These are phyloP conservation scores for Fusarium mexicanum DNA, from an alignment of 2,329 filamentous ascomycete genomes.

Conservation along the genomic window DNA sequence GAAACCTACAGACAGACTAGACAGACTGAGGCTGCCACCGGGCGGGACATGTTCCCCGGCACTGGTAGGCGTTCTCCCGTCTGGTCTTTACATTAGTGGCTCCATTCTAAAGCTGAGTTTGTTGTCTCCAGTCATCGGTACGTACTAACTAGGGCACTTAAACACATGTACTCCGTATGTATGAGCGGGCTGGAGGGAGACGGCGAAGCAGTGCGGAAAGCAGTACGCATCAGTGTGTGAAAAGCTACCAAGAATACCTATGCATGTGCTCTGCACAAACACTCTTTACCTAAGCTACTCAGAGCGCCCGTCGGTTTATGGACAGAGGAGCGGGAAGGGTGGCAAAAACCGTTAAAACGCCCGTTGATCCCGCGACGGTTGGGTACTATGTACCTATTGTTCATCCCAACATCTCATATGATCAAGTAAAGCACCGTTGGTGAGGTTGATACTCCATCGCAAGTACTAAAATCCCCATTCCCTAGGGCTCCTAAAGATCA, in stretches of 20 bases:
- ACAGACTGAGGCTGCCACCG: slow-evolving; percentile 10
- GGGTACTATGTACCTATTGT: neutral
- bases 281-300: neutral
- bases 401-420: slow-evolving; percentile 15
- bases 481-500: neutral
- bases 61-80: slow-evolving; percentile 18
- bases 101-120: slow-evolving; percentile 6
- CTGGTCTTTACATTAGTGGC: slow-evolving; percentile 27
- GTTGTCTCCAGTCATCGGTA: neutral
- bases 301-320: neutral
- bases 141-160: neutral
- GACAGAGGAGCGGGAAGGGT: slow-evolving; percentile 1
- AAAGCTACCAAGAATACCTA: neutral
- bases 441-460: slow-evolving; percentile 6
- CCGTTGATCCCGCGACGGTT: slow-evolving; percentile 19
- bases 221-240: neutral
- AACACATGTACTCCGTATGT: neutral
- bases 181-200: neutral
- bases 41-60: slow-evolving; percentile 31
- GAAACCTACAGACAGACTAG: slow-evolving; percentile 5
- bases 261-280: neutral
- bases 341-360: slow-evolving; percentile 22
- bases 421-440: slow-evolving; percentile 2
- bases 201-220: neutral
- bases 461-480: neutral